Evolutionary conservation across 2,329 filamentous ascomycete genomes (phyloP), one percentile per base, ranked within the genome.

Genomic region (Blumeria hordei): DNA sequence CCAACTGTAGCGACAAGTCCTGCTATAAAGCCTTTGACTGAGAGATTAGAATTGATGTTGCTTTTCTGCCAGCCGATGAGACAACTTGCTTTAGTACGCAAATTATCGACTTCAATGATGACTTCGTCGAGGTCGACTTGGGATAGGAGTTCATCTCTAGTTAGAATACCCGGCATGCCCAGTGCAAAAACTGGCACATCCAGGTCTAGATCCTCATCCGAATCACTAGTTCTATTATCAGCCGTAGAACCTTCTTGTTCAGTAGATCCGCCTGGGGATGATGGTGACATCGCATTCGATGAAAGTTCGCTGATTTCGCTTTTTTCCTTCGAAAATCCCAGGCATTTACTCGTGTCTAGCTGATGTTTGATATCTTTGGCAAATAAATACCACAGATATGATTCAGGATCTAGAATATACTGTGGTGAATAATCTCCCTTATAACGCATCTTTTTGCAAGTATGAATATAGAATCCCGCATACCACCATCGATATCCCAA

Each of bases 381-480:
- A 3, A 86, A 64, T 0, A 70, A 69, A 58, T 80, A 71, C 82
- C 83, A 87, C 8, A 68, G 64, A 58, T 81, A 70, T 0, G 73
- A 74, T 58, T 80, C 76, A 0, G 83, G 81, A 59, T 88, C 82
- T 10, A 90, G 72, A 10, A 92, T 74, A 62, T 81, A 77, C 63
- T 87, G 83, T 1, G 84, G 85, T 10, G 73, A 71, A 65, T 85
- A 92, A 63, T 88, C 81, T 56, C 80, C 82, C 70, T 92, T 92
- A 70, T 92, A 92, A 61, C 74, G 73, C 85, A 92, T 90, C 70
- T 92, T 92, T 54, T 76, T 72, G 62, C 85, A 90, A 55, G 70
- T 78, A 65, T 88, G 84, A 57, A 92, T 90, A 62, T 90, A 92
- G 66, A 80, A 90, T 6, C 85, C 80, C 6, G 77, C 81, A 67